phyloP scores from a whole-genome alignment of 1,284 basidiomycete genomes.

The Chondrostereum purpureum region DNA sequence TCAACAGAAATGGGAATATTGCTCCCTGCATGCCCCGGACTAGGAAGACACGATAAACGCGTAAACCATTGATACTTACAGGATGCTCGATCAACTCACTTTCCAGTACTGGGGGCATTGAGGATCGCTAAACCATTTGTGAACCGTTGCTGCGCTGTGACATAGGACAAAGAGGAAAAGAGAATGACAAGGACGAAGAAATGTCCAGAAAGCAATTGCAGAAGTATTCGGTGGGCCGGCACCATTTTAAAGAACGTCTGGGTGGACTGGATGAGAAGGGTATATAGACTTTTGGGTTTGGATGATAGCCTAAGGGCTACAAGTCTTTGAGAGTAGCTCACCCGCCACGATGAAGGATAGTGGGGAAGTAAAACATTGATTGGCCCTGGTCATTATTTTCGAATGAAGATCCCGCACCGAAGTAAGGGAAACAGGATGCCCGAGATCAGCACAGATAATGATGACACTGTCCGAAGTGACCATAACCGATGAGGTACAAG shows the following conservation, averaged over 20 bases:
- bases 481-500: no score
- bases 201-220: slow-evolving; percentile 9
- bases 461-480: no score
- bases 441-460: no score
- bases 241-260: slow-evolving; percentile 1
- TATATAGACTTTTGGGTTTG: no score
- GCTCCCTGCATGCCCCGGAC: slow-evolving; percentile 22
- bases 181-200: slow-evolving; percentile 9
- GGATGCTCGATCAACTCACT: slow-evolving; percentile 23
- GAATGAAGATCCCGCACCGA: no score
- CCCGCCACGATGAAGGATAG: no score
- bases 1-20: slow-evolving; percentile 37
- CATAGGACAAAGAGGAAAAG: slow-evolving; percentile 5
- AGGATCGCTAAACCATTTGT: slow-evolving; percentile 45
- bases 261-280: no score
- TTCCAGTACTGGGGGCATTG: slow-evolving; percentile 36
- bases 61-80: not conserved
- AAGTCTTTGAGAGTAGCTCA: no score
- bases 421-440: no score
- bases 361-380: no score
- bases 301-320: no score
- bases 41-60: slow-evolving; percentile 2
- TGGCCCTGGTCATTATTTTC: no score
- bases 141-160: slow-evolving; percentile 33
- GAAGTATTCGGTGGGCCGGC: slow-evolving; percentile 5